A percentile compares a stretch with the other conserved stretches of the same genome.
These are phyloP conservation scores for Wickerhamiella pararugosa DNA, from an alignment of 1,139 yeast genomes.

Conservation along the genomic window DNA sequence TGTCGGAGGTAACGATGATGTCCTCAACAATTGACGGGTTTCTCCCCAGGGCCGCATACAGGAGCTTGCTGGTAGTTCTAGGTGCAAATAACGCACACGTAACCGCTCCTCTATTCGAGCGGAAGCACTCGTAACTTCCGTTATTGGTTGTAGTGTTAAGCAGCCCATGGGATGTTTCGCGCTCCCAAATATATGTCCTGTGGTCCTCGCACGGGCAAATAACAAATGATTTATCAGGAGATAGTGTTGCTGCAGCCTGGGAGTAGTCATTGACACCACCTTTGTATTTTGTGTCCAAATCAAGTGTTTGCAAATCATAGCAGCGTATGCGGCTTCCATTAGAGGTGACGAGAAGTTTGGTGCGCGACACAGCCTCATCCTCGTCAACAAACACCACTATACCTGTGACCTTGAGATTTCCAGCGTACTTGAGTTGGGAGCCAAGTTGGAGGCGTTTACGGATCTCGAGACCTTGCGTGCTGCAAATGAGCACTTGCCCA, in stretches of 20 bases:
- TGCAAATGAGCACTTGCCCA: constrained; percentile 50
- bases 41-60: neutral
- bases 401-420: constrained; percentile 24
- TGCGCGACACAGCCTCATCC: constrained; percentile 10
- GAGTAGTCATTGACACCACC: constrained; percentile 61
- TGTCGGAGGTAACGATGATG: constrained; percentile 5
- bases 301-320: constrained; percentile 40
- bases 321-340: constrained; percentile 70
- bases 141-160: constrained; percentile 2
- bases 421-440: constrained; percentile 26
- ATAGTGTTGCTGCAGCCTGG: constrained; percentile 51
- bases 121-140: constrained; percentile 1
- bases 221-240: constrained; percentile 37
- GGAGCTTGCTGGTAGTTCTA: constrained; percentile 41
- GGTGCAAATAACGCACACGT: constrained; percentile 78
- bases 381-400: constrained; percentile 14
- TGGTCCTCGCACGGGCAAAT: constrained; percentile 34
- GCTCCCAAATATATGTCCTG: constrained; percentile 48
- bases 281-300: constrained; percentile 50
- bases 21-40: neutral
- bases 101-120: constrained; percentile 49
- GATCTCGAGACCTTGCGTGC: constrained; percentile 48
- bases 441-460: constrained; percentile 41
- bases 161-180: constrained; percentile 14
- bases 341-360: constrained; percentile 33